Base-by-base conservation (phyloP, 2,329 filamentous ascomycete species). In the Penicillium sp. region DNA sequence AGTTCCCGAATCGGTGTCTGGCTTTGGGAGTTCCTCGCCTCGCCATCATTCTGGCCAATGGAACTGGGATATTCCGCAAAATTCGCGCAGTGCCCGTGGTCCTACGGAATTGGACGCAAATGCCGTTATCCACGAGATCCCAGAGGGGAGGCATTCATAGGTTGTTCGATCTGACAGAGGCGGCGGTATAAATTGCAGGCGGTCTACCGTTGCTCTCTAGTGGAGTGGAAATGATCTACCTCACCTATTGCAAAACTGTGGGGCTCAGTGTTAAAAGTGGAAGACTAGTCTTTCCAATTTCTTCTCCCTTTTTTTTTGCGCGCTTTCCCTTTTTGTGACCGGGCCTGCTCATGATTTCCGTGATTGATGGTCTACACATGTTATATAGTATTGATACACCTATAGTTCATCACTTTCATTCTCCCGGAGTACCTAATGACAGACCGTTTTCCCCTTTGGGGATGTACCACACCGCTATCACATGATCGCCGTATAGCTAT, bases 51-150 rank as follows among this genome's bases (percentile, higher is more conserved):
- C 55, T 22, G 55, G 55, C 14, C 55, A 56, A 13, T 67, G 60
- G 61, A 65, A 56, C 41, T 67, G 61, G 66, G 61, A 65, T 53
- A 50, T 54, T 4, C 52, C 55, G n/a, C 55, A 58, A 6, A 54
- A 39, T 39, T 35, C 46, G 4, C 54, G 50, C 3, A 41, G 13
- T 2, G 22, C 18, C 33, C 14, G 33, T n/a, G 58, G 31, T 2
- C 62, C 66, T 1, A 60, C 58, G 1, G 66, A 69, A 47, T n/a
- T 69, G 41, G 66, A 68, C 24, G 66, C 56, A 3, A 50, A 46
- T 22, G 33, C 43, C 2, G 51, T 60, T 2, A 46, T 58, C 13
- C 59, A 55, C 35, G 55, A 60, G 18, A 50, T 60, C 10, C 51
- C 58, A 6, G 54, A 50, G 4, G 54, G 19, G 18, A 54, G 43